Conservation (phyloP, 768 basidiomycete genomes). For the Termitomyces sp. region DNA sequence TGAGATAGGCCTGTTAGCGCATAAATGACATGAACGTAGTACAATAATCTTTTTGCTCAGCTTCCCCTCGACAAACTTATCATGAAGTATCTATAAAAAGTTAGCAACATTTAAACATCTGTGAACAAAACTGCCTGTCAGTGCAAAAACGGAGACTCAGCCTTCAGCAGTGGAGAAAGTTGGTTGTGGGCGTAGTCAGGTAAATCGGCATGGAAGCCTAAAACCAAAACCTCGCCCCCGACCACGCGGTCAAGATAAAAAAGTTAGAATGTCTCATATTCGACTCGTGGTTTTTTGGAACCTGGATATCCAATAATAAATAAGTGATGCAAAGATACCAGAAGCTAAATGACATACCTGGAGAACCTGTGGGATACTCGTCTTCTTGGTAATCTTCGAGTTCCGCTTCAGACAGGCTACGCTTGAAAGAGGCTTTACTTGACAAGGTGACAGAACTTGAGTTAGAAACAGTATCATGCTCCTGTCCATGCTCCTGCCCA, state of each 20-base stretch:
- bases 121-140: constrained; percentile 6
- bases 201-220: background rate
- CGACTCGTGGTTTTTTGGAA: constrained; percentile 14
- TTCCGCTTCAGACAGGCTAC: constrained; percentile 37
- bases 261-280: constrained; percentile 1
- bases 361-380: constrained; percentile 30
- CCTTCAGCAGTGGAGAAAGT: background rate
- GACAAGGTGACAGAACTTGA: constrained; percentile 53
- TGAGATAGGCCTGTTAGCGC: background rate
- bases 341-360: constrained; percentile 29
- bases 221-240: background rate
- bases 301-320: background rate
- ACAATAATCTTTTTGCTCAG: constrained; percentile 1
- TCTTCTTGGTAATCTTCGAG: constrained; percentile 23
- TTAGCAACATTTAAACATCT: constrained; percentile 5
- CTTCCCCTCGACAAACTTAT: background rate
- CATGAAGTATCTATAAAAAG: constrained; percentile 2
- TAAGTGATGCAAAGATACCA: background rate
- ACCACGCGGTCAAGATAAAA: background rate
- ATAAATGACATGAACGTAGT: background rate
- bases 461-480: constrained; percentile 42
- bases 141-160: constrained; percentile 9
- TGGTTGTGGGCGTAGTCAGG: background rate
- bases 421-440: constrained; percentile 51
- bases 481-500: constrained; percentile 12